Base-by-base conservation (phyloP, 225 moss, liverwort and hornwort genomes). In the Pseudisothecium myosuroides region DNA sequence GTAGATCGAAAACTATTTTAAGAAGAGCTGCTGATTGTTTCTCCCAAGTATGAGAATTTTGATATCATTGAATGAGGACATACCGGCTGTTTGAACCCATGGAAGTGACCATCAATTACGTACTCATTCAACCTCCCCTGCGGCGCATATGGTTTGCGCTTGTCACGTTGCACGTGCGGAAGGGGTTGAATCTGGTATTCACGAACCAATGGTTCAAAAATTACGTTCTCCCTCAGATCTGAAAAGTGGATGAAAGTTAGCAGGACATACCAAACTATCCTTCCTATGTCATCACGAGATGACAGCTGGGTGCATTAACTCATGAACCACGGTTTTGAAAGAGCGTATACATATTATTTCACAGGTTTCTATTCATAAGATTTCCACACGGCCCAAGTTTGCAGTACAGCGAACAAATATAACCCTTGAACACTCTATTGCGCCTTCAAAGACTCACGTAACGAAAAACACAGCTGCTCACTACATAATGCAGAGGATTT, bases 61-160 rank as follows among this genome's bases (percentile, higher is more conserved):
- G 63, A 60, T 36, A 65, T 58, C 47, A 34, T 36, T 45, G 80
- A 39, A 49, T 79, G 73, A 78, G 83, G 61, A 75, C 50, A 20
- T 81, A 89, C 91, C 82, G 85, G 87, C 47, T 75, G 60, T 65
- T 88, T 66, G 86, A 52, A 92, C n/a, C 86, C 54, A n/a, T 88
- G 90, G 74, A 88, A 88, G 39, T 88, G 90, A 45, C 88, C 92
- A 85, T 90, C 87, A 75, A 91, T 87, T 21, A 92, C 82, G 58
- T 87, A 82, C 85, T 92, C 87, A 58, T 92, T 91, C 26, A 88
- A 62, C 74, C 62, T 90, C 54, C 90, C 90, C 16, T 87, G 87
- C 18, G 92, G 89, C 43, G 92, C 90, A 63, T 90, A 73, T 6
- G 86, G 86, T 78, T 86, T 88, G 86, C 72, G 80, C 60, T 86